A percentile compares a stretch with the other conserved stretches of the same genome.
Conservation (phyloP, 768 basidiomycete genomes). For the Lanmaoa pseudosensibilis region DNA sequence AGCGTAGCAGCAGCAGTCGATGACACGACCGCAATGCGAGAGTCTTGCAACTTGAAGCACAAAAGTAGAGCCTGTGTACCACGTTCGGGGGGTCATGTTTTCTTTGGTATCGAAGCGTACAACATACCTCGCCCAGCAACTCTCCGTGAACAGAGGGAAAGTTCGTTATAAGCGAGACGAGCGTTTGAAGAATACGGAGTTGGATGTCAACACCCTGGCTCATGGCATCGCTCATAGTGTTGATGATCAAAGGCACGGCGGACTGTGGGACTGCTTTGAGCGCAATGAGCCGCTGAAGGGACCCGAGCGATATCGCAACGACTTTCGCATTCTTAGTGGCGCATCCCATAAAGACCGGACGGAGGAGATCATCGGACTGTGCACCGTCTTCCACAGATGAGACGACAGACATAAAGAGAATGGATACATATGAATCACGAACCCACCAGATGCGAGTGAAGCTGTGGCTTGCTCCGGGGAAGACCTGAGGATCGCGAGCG, state of each 20-base stretch:
- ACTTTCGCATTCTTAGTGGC: slow-evolving; percentile 93
- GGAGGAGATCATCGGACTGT: slow-evolving; percentile 76
- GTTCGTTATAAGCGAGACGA: slow-evolving; percentile 88
- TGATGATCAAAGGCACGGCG: slow-evolving; percentile 76
- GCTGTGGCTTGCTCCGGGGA: slow-evolving; percentile 78
- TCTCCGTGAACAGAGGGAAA: slow-evolving; percentile 79
- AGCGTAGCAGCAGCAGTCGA: slow-evolving; percentile 96
- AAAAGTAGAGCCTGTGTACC: slow-evolving; percentile 75
- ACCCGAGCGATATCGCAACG: slow-evolving; percentile 87
- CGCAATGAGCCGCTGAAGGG: slow-evolving; percentile 85
- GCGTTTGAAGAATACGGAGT: slow-evolving; percentile 87
- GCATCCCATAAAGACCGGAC: slow-evolving; percentile 92
- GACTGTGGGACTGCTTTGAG: slow-evolving; percentile 82
- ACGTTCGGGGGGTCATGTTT: not conserved
- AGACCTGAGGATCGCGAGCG: slow-evolving; percentile 74
- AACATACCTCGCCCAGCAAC: slow-evolving; percentile 76
- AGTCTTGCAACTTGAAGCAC: slow-evolving; percentile 95
- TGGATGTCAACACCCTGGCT: slow-evolving; percentile 97
- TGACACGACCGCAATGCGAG: slow-evolving; percentile 92
- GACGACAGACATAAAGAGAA: not conserved
- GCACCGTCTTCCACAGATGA: slow-evolving; percentile 55
- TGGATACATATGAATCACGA: slow-evolving; percentile 21
- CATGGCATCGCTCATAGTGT: slow-evolving; percentile 83
- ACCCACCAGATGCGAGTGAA: slow-evolving; percentile 68
- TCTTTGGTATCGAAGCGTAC: not conserved